Conservation (phyloP, 2,329 filamentous ascomycete species). For the Macrophomina pseudophaseolina region DNA sequence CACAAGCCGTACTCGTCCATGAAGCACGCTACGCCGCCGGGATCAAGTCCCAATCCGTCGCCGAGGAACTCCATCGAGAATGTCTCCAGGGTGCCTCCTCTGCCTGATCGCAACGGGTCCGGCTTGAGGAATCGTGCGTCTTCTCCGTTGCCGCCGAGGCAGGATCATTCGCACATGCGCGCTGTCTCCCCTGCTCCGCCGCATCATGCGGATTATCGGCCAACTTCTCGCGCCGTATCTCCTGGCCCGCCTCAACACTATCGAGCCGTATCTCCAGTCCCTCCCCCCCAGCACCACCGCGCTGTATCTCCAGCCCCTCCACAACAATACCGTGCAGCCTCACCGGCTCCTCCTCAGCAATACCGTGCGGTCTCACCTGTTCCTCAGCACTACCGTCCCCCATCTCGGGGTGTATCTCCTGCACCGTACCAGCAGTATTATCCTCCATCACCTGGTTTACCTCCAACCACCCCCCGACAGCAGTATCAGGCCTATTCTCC, state of each 20-base stretch:
- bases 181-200: conserved; percentile 34
- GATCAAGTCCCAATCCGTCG: conserved; percentile 39
- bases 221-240: conserved; percentile 30
- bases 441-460: conserved; percentile 45
- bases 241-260: conserved; percentile 31
- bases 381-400: conserved; percentile 35
- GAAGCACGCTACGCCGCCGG: conserved; percentile 47
- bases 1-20: conserved; percentile 57
- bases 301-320: conserved; percentile 33
- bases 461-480: conserved; percentile 31
- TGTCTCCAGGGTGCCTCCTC: conserved; percentile 12
- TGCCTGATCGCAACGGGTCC: conserved; percentile 15
- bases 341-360: conserved; percentile 28
- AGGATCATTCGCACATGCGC: conserved; percentile 34
- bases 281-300: conserved; percentile 32
- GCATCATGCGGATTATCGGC: conserved; percentile 20
- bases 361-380: conserved; percentile 33
- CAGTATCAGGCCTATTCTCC: conserved; percentile 28
- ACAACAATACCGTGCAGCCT: not conserved
- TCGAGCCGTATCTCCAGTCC: conserved; percentile 33
- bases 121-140: conserved; percentile 16
- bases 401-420: conserved; percentile 33
- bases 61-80: conserved; percentile 22
- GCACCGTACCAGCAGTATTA: conserved; percentile 20
- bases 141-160: conserved; percentile 31